Evolutionary conservation across 371 early-diverging fungal genomes (phyloP).

Genomic region (Gilbertella persicaria): DNA sequence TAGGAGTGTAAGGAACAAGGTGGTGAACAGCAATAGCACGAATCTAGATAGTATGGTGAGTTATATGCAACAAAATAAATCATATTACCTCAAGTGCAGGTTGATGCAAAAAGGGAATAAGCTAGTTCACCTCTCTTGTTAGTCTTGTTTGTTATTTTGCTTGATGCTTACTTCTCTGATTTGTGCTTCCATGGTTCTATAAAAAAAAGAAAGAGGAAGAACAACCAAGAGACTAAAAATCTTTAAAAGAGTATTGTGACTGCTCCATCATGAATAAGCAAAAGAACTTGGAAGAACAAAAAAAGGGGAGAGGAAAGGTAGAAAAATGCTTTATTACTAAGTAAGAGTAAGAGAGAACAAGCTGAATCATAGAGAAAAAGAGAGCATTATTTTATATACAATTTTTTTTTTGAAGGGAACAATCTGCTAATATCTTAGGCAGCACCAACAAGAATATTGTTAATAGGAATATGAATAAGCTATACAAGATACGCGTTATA

Average conservation of each 20-base stretch:
- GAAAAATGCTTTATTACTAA: too few relatives aligned
- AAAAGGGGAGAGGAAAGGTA: too few relatives aligned
- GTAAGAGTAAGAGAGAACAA: too few relatives aligned
- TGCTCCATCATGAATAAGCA: not conserved
- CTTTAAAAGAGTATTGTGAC: not conserved
- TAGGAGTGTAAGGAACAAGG: constrained; percentile 73
- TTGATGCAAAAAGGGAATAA: constrained; percentile 65
- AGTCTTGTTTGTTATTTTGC: not conserved
- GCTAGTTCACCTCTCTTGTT: constrained; percentile 30
- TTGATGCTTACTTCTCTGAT: constrained; percentile 29
- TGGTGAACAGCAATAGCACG: constrained; percentile 80
- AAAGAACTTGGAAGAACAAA: too few relatives aligned
- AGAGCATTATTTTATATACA: too few relatives aligned
- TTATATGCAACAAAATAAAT: not conserved
- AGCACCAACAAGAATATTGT: constrained; percentile 95
- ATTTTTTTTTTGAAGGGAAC: too few relatives aligned
- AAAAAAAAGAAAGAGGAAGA: not conserved
- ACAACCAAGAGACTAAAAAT: not conserved
- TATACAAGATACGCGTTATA: constrained; percentile 19
- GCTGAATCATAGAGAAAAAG: too few relatives aligned
- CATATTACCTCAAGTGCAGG: constrained; percentile 61
- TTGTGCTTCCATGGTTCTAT: constrained; percentile 31
- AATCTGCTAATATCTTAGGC: too few relatives aligned
- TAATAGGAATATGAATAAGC: constrained; percentile 98
- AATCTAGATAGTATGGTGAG: constrained; percentile 48